phyloP scores from a whole-genome alignment of 257 asterid genomes.

The Jaltomata sinuosa region DNA sequence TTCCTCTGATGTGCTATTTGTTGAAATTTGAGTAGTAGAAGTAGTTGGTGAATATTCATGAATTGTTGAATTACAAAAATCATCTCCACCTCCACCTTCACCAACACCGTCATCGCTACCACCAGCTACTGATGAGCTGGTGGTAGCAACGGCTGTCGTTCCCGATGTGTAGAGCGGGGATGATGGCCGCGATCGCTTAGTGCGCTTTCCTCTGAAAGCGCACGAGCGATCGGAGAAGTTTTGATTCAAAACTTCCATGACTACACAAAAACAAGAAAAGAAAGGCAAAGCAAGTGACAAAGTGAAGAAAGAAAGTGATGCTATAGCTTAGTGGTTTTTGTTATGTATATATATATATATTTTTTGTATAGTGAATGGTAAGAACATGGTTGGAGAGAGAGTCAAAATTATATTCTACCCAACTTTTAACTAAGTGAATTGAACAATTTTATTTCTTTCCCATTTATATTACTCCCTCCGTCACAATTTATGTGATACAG shows the following conservation, averaged over 20 bases:
- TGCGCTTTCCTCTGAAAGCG: not conserved
- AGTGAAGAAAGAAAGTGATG: slow-evolving; percentile 28
- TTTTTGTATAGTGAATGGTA: slow-evolving; percentile 14
- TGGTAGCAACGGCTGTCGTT: not conserved
- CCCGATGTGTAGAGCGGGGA: not conserved
- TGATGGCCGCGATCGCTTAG: not conserved
- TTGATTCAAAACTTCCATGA: slow-evolving; percentile 31
- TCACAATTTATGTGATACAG: too few relatives aligned
- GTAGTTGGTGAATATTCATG: slow-evolving; percentile 4
- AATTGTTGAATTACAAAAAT: not conserved
- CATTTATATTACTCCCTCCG: too few relatives aligned
- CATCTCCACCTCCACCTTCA: not conserved
- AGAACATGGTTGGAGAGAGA: slow-evolving; percentile 29
- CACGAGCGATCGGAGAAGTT: not conserved
- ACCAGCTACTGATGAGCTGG: not conserved
- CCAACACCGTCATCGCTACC: not conserved
- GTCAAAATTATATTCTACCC: slow-evolving; percentile 17
- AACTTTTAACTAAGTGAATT: slow-evolving; percentile 16
- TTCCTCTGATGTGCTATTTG: slow-evolving; percentile 25
- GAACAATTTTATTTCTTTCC: not conserved
- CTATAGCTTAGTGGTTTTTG: slow-evolving; percentile 23
- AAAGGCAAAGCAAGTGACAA: slow-evolving; percentile 6
- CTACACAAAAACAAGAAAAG: slow-evolving; percentile 15
- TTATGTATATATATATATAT: slow-evolving; percentile 2
- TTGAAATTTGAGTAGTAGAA: slow-evolving; percentile 13